Base-by-base conservation (phyloP, 1,284 basidiomycete species). In the Farysia itapuensis region DNA sequence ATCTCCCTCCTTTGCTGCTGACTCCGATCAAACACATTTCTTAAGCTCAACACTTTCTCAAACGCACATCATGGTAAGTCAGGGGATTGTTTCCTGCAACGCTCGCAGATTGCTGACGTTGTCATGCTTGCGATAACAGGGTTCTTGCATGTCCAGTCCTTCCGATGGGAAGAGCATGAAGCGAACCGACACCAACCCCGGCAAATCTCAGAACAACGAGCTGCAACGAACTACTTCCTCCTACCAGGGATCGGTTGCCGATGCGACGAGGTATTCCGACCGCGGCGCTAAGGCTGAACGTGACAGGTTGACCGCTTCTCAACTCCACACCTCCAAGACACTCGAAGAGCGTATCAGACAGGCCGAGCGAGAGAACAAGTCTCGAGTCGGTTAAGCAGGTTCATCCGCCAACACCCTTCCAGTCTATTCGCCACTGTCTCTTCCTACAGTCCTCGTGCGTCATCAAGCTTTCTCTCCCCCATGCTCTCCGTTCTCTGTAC, bases 151-250 rank as follows among this genome's bases (percentile, higher is more conserved):
- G 32, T 68, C 65, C 40, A 64, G 58, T 44, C 53, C 64, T 37
- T 57, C 56, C 37, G 67, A 67, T 47, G 71, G 71, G 64, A 73
- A 73, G 66, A 64, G 66, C 54, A 67, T 74, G 50, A 73, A 67
- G 63, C 71, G 72, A 30, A 74, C 74, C 31, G 72, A 74, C 46
- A 74, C 74, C 39, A 74, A 74, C 67, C 66, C 58, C 9, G 45
- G 49, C 38, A 57, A 56, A 43, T 61, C 53, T 47, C 64, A 61
- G 34, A 45, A 42, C 54, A 74, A 72, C 48, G 74, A 73, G 51
- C 59, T 76, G 32, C 74, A 74, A 43, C 70, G 74, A 30, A 74
- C 72, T 48, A 75, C 74, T 20, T 75, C 72, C 13, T 75, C 74
- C 22, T 76, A 72, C 67, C 72, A 75, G 41, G 74, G 74, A 43